Percentiles rank a stretch among this genome's conserved stretches.
Evolutionary conservation across 257 asterid species (phyloP).

Genomic region (Euphrasia confusa): DNA sequence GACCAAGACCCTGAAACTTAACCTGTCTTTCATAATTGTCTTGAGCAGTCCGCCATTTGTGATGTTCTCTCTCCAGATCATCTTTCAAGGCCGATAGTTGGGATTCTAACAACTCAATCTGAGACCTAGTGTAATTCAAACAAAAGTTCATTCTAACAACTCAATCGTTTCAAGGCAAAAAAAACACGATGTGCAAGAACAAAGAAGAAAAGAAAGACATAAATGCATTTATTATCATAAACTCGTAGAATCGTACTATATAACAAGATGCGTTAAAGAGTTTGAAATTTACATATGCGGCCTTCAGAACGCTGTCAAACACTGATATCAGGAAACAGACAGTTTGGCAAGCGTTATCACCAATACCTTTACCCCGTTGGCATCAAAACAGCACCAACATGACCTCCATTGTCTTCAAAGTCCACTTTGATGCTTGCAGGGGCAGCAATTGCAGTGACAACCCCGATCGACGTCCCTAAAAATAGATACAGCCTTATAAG

Average conservation of each 20-base stretch:
- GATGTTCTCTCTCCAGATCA: slow-evolving; percentile 76
- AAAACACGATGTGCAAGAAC: not conserved
- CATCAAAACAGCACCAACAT: slow-evolving; percentile 96
- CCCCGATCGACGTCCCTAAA: slow-evolving; percentile 66
- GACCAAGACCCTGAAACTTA: not conserved
- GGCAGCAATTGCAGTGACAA: slow-evolving; percentile 97
- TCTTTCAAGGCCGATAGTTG: slow-evolving; percentile 61
- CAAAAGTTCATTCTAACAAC: too few relatives aligned
- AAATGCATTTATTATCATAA: not conserved
- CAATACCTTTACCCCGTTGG: slow-evolving; percentile 72
- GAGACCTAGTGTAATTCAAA: too few relatives aligned
- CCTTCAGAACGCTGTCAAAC: not conserved
- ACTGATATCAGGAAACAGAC: slow-evolving; percentile 22
- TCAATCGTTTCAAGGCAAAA: not conserved
- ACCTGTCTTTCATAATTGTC: slow-evolving; percentile 93
- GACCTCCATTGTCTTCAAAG: slow-evolving; percentile 94
- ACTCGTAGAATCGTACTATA: not conserved
- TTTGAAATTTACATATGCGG: not conserved
- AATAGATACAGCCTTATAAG: not conserved
- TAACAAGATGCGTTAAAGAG: not conserved
- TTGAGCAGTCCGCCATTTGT: slow-evolving; percentile 71
- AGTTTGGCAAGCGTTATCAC: slow-evolving; percentile 45
- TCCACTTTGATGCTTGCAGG: slow-evolving; percentile 94
- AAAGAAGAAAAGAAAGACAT: too few relatives aligned
- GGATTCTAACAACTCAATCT: too few relatives aligned